These are phyloP conservation scores for Tuber microsphaerosporum DNA, from an alignment of 495 filamentous ascomycete genomes.

Conservation along the genomic window DNA sequence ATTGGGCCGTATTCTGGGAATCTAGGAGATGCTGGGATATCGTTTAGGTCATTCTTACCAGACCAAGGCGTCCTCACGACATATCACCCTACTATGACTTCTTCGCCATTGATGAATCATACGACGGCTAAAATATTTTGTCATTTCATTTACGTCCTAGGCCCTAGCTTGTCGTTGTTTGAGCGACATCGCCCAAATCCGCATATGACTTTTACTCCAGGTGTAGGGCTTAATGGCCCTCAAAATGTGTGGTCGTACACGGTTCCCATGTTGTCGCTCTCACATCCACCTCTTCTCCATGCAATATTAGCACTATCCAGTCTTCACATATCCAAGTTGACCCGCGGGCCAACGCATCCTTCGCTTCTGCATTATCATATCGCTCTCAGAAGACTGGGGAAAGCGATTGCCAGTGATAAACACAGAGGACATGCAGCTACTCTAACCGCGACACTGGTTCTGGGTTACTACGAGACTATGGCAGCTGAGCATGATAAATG, in stretches of 20 bases:
- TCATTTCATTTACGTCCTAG: slow-evolving; percentile 87
- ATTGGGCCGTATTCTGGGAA: slow-evolving; percentile 35
- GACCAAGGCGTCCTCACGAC: slow-evolving; percentile 65
- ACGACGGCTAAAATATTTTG: slow-evolving; percentile 80
- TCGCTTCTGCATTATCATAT: slow-evolving; percentile 90
- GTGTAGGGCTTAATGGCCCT: slow-evolving; percentile 36
- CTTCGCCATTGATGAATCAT: slow-evolving; percentile 73
- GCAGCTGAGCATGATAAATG: slow-evolving; percentile 91
- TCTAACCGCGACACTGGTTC: slow-evolving; percentile 75
- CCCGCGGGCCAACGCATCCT: slow-evolving; percentile 61
- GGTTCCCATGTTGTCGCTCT: slow-evolving; percentile 74
- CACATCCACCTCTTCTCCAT: slow-evolving; percentile 77
- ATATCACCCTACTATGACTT: slow-evolving; percentile 66
- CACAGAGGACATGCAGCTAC: slow-evolving; percentile 74
- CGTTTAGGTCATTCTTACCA: slow-evolving; percentile 60
- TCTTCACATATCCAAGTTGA: slow-evolving; percentile 80
- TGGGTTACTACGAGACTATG: slow-evolving; percentile 92
- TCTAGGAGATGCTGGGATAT: slow-evolving; percentile 47
- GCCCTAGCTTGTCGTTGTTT: slow-evolving; percentile 77
- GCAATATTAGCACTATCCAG: slow-evolving; percentile 83
- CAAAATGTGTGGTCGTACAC: slow-evolving; percentile 53
- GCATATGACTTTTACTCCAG: slow-evolving; percentile 38
- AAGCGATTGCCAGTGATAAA: slow-evolving; percentile 60
- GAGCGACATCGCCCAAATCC: slow-evolving; percentile 78
- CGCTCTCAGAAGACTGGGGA: slow-evolving; percentile 67